These are phyloP conservation scores for Spinellus fusiger DNA, from an alignment of 192 early-diverging fungal species.

Conservation along the genomic window DNA sequence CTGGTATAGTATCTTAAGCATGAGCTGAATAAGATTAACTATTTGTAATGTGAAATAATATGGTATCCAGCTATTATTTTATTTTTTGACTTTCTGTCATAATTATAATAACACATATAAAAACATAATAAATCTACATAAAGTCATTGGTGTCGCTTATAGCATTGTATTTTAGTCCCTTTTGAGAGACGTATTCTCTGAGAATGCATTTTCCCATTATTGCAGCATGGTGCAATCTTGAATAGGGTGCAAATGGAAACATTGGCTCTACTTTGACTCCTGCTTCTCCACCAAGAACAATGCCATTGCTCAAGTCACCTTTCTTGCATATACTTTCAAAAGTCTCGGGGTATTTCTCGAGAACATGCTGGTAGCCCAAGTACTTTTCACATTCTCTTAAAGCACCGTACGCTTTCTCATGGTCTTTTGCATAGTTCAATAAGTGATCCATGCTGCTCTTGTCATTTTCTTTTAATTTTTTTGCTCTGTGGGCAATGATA, in stretches of 20 bases:
- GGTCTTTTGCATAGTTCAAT: background rate
- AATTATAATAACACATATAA: too few species aligned
- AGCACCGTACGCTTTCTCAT: conserved; percentile 9
- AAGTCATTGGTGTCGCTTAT: conserved; percentile 11
- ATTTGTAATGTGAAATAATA: too few species aligned
- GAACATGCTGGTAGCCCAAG: background rate
- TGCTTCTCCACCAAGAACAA: conserved; percentile 21
- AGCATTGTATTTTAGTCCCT: conserved; percentile 3
- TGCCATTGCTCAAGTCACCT: conserved; percentile 10
- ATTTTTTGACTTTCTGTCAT: too few species aligned
- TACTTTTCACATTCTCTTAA: conserved; percentile 17
- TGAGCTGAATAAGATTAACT: too few species aligned
- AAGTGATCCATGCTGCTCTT: background rate
- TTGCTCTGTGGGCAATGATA: background rate
- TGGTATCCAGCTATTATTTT: too few species aligned
- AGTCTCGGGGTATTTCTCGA: conserved; percentile 1
- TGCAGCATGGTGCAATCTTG: conserved; percentile 17
- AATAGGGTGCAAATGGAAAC: conserved; percentile 16
- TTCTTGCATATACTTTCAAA: conserved; percentile 7
- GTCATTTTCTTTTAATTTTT: background rate
- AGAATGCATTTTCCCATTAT: conserved; percentile 24
- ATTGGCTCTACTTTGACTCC: conserved; percentile 7
- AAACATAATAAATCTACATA: too few species aligned
- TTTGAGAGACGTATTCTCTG: conserved; percentile 7
- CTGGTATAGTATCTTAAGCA: too few species aligned